Percentiles rank a stretch among this genome's conserved stretches.
Evolutionary conservation across 345 rosid genomes (phyloP).

Genomic region (Excoecaria cochinchinensis): DNA sequence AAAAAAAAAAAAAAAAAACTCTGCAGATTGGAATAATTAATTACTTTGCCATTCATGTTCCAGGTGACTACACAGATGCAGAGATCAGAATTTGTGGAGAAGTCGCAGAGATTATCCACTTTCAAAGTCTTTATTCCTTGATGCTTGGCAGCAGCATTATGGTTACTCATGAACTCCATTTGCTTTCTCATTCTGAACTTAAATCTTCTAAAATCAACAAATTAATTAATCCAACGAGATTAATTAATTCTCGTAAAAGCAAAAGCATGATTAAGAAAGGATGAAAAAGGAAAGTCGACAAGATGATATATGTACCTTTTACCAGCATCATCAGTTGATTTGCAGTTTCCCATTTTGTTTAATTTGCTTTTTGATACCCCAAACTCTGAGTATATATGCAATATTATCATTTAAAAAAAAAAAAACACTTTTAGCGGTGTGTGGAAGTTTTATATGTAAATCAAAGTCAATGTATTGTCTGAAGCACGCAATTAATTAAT

Average conservation of each 20-base stretch:
- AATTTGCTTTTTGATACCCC: too few relatives aligned
- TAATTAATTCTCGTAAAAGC: too few relatives aligned
- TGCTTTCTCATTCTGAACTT: conserved; percentile 21
- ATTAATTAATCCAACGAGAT: too few relatives aligned
- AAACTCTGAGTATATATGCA: too few relatives aligned
- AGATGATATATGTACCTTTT: conserved; percentile 19
- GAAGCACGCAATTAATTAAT: too few relatives aligned
- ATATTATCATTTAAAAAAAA: too few relatives aligned
- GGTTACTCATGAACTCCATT: conserved; percentile 18
- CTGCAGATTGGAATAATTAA: not conserved
- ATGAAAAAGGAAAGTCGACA: not conserved
- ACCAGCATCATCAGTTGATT: not conserved
- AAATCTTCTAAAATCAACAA: conserved; percentile 8
- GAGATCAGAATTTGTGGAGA: conserved; percentile 49
- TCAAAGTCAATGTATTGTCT: not conserved
- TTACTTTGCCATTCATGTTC: conserved; percentile 81
- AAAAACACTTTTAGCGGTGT: too few relatives aligned
- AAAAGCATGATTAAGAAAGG: not conserved
- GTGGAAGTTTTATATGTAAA: not conserved
- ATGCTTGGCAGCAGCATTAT: not conserved
- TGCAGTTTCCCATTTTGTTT: not conserved
- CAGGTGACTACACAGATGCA: conserved; percentile 70
- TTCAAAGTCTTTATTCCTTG: conserved; percentile 55
- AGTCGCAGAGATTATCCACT: conserved; percentile 39
- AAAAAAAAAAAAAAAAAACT: too few relatives aligned